Percentiles rank a stretch among this genome's conserved stretches.
These are phyloP conservation scores for Tulasnella sp. DNA, from an alignment of 768 basidiomycete genomes.

Conservation along the genomic window DNA sequence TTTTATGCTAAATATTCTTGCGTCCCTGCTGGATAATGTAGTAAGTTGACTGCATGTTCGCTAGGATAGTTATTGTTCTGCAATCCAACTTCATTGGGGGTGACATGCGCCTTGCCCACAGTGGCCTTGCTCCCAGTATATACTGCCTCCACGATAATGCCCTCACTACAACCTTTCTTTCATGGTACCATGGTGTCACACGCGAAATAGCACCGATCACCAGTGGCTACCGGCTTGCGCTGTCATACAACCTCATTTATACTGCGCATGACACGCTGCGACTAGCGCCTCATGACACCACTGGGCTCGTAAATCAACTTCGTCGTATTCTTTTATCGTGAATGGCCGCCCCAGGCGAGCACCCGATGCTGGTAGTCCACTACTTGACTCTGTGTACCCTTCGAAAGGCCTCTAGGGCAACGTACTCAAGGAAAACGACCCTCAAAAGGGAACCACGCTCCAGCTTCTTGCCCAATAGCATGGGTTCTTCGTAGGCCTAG, in stretches of 20 bases:
- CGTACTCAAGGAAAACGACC: no score
- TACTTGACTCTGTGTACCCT: no score
- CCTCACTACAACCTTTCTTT: constrained; percentile 30
- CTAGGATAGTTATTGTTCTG: constrained; percentile 38
- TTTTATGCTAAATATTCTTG: background rate
- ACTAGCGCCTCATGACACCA: constrained; percentile 26
- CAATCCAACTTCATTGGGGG: constrained; percentile 40
- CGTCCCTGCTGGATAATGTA: constrained; percentile 30
- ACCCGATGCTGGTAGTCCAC: no score
- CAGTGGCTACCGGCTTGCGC: constrained; percentile 39
- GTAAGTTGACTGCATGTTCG: constrained; percentile 41
- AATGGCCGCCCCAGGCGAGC: no score
- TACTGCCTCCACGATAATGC: constrained; percentile 27
- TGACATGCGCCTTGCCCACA: constrained; percentile 35
- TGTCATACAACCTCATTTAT: constrained; percentile 41
- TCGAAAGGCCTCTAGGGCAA: no score
- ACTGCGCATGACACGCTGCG: constrained; percentile 6
- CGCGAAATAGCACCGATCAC: constrained; percentile 41
- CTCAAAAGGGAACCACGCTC: no score
- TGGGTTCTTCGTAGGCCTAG: no score
- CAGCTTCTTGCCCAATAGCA: no score
- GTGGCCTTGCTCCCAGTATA: constrained; percentile 26
- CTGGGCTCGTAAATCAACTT: constrained; percentile 21
- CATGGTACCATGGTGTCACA: constrained; percentile 44
- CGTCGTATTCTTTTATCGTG: constrained; percentile 31